phyloP scores from a whole-genome alignment of 1,284 basidiomycete genomes.

The Schizophyllum commune region DNA sequence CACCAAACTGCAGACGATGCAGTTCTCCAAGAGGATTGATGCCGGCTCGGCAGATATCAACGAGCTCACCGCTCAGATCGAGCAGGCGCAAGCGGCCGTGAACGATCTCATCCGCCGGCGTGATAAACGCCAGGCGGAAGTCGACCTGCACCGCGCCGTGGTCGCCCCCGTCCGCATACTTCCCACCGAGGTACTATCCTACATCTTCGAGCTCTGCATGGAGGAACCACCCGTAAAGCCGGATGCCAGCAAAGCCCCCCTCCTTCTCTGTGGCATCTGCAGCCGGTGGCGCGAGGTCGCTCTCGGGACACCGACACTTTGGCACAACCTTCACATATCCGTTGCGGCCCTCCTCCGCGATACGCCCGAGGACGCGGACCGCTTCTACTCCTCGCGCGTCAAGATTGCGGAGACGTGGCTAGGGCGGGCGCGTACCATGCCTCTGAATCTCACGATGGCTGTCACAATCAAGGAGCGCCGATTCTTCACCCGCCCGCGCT shows the following conservation, averaged over 20 bases:
- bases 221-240: neutral
- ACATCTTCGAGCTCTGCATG: constrained; percentile 3
- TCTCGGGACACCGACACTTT: constrained; percentile 8
- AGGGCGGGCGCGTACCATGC: neutral
- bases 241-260: neutral
- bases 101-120: neutral
- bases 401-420: neutral
- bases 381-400: neutral
- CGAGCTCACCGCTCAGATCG: neutral
- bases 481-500: neutral
- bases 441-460: neutral
- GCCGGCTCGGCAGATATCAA: neutral
- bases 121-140: neutral
- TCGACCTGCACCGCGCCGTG: neutral
- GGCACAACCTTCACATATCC: neutral
- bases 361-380: neutral
- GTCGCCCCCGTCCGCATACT: neutral
- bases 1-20: neutral
- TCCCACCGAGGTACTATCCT: neutral
- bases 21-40: neutral
- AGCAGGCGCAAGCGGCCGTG: neutral
- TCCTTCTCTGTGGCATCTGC: constrained; percentile 4
- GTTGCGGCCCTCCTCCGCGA: neutral
- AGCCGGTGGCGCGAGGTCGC: constrained; percentile 4
- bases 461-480: neutral